Conservation (phyloP, 352 stramenopile species). For the Phytophthora kernoviae region DNA sequence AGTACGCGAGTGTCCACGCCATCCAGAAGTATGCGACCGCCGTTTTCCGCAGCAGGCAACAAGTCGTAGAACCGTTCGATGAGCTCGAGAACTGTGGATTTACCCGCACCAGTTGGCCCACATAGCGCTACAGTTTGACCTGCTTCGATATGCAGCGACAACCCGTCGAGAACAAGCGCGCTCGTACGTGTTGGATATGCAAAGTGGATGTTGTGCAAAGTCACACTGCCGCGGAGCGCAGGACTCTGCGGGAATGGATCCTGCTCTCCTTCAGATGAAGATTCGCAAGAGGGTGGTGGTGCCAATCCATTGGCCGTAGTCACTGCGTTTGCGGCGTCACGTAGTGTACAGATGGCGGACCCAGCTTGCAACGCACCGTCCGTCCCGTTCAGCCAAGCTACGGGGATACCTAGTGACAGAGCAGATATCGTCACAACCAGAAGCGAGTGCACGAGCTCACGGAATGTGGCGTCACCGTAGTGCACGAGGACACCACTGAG, state of each 20-base stretch:
- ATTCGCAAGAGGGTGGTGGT: conserved; percentile 6
- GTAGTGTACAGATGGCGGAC: conserved; percentile 29
- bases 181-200: conserved; percentile 41
- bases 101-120: conserved; percentile 42
- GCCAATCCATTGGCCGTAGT: conserved; percentile 8
- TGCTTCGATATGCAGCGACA: conserved; percentile 26
- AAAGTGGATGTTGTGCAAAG: conserved; percentile 49
- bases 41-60: conserved; percentile 11
- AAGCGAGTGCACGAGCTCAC: conserved; percentile 45
- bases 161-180: conserved; percentile 17
- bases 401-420: conserved; percentile 35
- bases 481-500: conserved; percentile 55
- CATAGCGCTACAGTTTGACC: conserved; percentile 41
- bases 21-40: conserved; percentile 74
- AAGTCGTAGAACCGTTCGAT: conserved; percentile 82
- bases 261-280: conserved; percentile 16
- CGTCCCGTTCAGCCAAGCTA: conserved; percentile 30
- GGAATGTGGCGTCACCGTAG: conserved; percentile 44
- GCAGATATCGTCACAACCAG: conserved; percentile 50
- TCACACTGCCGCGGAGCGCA: conserved; percentile 37
- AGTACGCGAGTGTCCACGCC: conserved; percentile 74
- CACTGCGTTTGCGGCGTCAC: conserved; percentile 26
- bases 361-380: conserved; percentile 33
- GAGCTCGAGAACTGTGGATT: conserved; percentile 59
- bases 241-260: conserved; percentile 20